Evolutionary conservation across 148 eudicot genomes (phyloP).

Genomic region (Diospyros lotus): DNA sequence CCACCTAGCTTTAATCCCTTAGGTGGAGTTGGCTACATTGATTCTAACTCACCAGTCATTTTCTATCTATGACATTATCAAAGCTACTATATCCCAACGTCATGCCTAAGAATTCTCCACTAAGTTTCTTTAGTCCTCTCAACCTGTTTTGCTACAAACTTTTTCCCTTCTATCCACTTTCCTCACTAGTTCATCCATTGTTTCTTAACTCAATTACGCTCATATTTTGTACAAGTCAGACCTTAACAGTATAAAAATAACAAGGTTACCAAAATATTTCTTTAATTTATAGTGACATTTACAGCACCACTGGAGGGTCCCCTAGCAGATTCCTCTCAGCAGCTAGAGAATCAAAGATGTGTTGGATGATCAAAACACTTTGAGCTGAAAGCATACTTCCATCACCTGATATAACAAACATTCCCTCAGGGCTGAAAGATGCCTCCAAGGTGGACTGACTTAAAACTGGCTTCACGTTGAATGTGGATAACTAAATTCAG

Average conservation of each 20-base stretch:
- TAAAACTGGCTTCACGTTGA: constrained; percentile 77
- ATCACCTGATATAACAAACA: constrained; percentile 88
- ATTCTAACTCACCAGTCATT: too few relatives aligned
- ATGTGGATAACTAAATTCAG: constrained; percentile 49
- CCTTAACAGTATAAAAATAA: neutral
- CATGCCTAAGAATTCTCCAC: too few relatives aligned
- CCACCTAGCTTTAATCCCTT: too few relatives aligned
- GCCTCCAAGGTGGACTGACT: constrained; percentile 79
- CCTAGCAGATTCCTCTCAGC: constrained; percentile 2
- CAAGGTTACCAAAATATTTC: neutral
- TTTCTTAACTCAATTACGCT: too few relatives aligned
- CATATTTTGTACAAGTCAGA: too few relatives aligned
- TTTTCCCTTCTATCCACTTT: too few relatives aligned
- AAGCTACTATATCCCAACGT: too few relatives aligned
- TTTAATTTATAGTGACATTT: neutral
- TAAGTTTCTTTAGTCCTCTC: too few relatives aligned
- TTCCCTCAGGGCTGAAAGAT: constrained; percentile 91
- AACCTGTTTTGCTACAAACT: too few relatives aligned
- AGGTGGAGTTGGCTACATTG: too few relatives aligned
- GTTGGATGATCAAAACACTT: neutral
- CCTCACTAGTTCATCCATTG: too few relatives aligned
- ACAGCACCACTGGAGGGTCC: neutral
- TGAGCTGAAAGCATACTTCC: neutral
- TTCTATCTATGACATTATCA: too few relatives aligned
- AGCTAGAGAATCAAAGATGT: neutral